Conservation (phyloP, 345 rosid genomes). For the Euphorbia peplus region DNA sequence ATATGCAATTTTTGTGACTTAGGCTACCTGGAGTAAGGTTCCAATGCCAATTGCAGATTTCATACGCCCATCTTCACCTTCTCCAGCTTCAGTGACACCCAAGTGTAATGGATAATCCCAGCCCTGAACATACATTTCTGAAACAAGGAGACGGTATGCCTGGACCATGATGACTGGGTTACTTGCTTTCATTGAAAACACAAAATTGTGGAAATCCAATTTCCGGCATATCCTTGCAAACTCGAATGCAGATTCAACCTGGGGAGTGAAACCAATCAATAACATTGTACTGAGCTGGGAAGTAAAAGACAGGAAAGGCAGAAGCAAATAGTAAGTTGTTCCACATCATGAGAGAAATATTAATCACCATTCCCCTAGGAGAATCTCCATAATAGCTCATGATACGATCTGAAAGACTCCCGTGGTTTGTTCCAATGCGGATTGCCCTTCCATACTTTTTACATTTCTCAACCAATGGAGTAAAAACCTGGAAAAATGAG, state of each 20-base stretch:
- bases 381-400: conserved; percentile 99
- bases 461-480: conserved; percentile 97
- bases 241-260: conserved; percentile 99
- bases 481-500: conserved; percentile 57
- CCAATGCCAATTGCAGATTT: conserved; percentile 98
- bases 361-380: conserved; percentile 91
- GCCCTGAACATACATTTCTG: conserved; percentile 94
- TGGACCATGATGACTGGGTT: conserved; percentile 98
- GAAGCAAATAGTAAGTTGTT: conserved; percentile 8
- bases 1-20: conserved; percentile 6
- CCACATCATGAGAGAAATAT: conserved; percentile 16
- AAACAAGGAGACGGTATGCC: conserved; percentile 88
- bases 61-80: conserved; percentile 99
- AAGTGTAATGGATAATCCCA: conserved; percentile 98
- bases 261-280: conserved; percentile 23
- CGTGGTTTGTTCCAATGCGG: conserved; percentile 99
- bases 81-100: conserved; percentile 99
- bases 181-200: conserved; percentile 99
- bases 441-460: conserved; percentile 94
- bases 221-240: conserved; percentile 94
- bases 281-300: conserved; percentile 18
- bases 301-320: conserved; percentile 9
- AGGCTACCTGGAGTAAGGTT: conserved; percentile 83
- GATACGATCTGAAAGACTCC: conserved; percentile 98
- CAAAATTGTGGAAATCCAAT: conserved; percentile 91